Evolutionary conservation across 2,329 filamentous ascomycete species (phyloP).

Genomic region (Thelonectria discophora): DNA sequence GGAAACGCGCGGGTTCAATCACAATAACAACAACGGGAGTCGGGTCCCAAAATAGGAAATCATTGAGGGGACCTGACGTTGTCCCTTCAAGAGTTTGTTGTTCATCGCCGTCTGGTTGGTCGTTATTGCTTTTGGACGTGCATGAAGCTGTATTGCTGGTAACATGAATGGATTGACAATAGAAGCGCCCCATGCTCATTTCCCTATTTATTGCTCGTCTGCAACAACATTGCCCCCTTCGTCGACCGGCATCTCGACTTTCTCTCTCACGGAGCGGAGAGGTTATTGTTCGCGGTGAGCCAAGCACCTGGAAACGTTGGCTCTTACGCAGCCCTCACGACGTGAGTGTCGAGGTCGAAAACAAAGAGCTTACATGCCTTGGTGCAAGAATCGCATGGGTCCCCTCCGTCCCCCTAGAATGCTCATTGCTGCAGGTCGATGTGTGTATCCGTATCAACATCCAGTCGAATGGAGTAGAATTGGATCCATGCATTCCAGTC

Average conservation of each 20-base stretch:
- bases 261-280: no score
- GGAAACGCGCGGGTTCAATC: conserved; percentile 40
- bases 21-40: conserved; percentile 41
- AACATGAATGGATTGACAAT: not conserved
- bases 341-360: not conserved
- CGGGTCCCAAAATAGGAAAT: conserved; percentile 35
- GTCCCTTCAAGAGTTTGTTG: conserved; percentile 15
- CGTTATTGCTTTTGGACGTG: not conserved
- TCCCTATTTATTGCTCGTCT: no score
- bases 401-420: not conserved
- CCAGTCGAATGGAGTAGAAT: not conserved
- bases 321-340: not conserved
- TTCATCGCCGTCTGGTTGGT: conserved; percentile 12
- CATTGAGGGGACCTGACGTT: conserved; percentile 22
- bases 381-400: not conserved
- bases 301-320: no score
- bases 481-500: not conserved
- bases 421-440: not conserved
- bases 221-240: not conserved
- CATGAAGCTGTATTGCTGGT: not conserved
- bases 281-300: not conserved
- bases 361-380: conserved; percentile 1
- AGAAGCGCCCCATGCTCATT: not conserved
- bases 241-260: no score
- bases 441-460: not conserved